Evolutionary conservation across 2,329 filamentous ascomycete genomes (phyloP).

Genomic region (Fusarium irregulare): DNA sequence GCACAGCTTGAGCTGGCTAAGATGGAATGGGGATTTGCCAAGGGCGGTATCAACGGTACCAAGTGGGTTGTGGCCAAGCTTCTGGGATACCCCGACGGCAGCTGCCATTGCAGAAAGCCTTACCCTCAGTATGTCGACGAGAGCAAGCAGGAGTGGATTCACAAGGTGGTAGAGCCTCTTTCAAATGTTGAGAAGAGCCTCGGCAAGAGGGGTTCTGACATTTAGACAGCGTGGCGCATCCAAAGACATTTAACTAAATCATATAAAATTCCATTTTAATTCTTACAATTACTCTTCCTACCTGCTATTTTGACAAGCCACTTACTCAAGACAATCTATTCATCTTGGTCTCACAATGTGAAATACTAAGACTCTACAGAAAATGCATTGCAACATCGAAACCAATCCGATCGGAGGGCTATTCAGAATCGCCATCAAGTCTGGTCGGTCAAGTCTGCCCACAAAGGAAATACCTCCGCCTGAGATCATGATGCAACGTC

Average conservation of each 20-base stretch:
- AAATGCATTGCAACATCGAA: not conserved
- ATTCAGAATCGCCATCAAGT: not conserved
- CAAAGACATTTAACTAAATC: not conserved
- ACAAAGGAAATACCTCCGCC: not conserved
- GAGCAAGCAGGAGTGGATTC: conserved; percentile 51
- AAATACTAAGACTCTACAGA: not conserved
- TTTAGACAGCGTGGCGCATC: not conserved
- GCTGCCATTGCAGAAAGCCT: conserved; percentile 64
- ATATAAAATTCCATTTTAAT: not conserved
- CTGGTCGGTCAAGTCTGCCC: not conserved
- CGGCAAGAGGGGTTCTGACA: conserved; percentile 30
- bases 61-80: conserved; percentile 69
- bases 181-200: conserved; percentile 39
- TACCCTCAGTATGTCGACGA: conserved; percentile 61
- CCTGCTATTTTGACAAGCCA: not conserved
- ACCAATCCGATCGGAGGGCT: not conserved
- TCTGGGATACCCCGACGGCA: conserved; percentile 62
- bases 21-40: conserved; percentile 67
- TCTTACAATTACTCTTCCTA: not conserved
- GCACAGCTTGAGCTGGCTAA: conserved; percentile 63
- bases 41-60: conserved; percentile 69
- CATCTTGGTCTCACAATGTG: not conserved
- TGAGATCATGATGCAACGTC: not conserved
- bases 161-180: conserved; percentile 44
- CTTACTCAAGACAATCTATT: not conserved